Conservation (phyloP, 2,329 filamentous ascomycete genomes). For the Fusarium bactridioides region DNA sequence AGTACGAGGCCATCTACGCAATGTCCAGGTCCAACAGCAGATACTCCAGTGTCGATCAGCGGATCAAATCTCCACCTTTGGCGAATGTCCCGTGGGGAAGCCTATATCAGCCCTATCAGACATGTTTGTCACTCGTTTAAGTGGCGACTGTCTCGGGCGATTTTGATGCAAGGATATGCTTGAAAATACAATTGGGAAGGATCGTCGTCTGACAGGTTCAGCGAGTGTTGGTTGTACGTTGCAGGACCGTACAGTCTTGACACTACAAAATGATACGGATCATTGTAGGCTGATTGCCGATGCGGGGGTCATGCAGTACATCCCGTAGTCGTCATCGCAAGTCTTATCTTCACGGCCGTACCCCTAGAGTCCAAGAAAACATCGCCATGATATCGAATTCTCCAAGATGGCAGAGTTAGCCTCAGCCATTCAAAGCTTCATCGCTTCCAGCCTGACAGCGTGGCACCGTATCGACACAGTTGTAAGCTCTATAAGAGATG, state of each 20-base stretch:
- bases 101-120: background rate
- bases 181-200: background rate
- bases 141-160: background rate
- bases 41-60: background rate
- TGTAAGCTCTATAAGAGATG: slow-evolving; percentile 1
- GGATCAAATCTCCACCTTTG: background rate
- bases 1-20: background rate
- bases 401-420: slow-evolving; percentile 21
- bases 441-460: background rate
- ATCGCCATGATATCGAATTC: slow-evolving; percentile 1
- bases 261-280: background rate
- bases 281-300: slow-evolving; percentile 1
- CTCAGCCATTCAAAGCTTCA: slow-evolving; percentile 8
- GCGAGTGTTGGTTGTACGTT: background rate
- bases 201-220: background rate
- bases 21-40: background rate
- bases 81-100: slow-evolving; percentile 3
- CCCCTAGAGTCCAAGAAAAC: background rate
- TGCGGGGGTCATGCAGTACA: background rate
- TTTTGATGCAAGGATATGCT: background rate
- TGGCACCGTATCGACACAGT: slow-evolving; percentile 5
- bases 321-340: background rate
- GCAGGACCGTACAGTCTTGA: background rate
- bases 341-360: background rate
- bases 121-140: background rate